Evolutionary conservation across 2,329 filamentous ascomycete species (phyloP), one percentile per base, ranked within the genome.

Genomic region (Colletotrichum sublineola): DNA sequence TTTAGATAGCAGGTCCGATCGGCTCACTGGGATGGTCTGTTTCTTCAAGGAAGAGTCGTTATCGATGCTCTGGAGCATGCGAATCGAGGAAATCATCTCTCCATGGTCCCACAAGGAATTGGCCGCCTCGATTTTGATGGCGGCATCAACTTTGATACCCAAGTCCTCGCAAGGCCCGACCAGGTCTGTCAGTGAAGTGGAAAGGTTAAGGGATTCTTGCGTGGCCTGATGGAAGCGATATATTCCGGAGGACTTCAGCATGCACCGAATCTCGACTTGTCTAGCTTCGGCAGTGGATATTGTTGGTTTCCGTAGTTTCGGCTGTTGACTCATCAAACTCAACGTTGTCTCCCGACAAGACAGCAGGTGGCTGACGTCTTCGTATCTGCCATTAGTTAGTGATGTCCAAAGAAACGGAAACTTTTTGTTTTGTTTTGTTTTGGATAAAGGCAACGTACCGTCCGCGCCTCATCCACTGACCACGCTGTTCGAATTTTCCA

Each of bases 51-150:
- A 86, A 50, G 87, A 85, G 63, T 89, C 86, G 55, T 86, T 84
- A 67, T 93, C 88, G 14, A 98, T 87, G 55, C 90, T 88, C 77
- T 96, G 93, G 29, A 98, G 89, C 88, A 98, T 95, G 48, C 92
- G 89, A 72, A 99, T 97, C 0, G 96, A 97, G 0, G 94, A 90
- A 29, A 92, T 90, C 85, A 94, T 94, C 81, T 99, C 96, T 15
- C 95, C 95, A 79, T 97, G 93, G 74, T 97, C 94, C 96, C 96
- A 99, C 1, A 99, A 85, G 8, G 97, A 94, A 77, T 93, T 94
- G 14, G 97, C 95, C 9, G 94, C 90, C 80, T 98, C 96, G 66
- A 96, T 89, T 74, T 92, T 91, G 50, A 95, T 90, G 15, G 91
- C 91, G 15, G 91, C 93, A 78, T 95, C 92, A 56, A 98, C 90